Evolutionary conservation across 495 filamentous ascomycete species (phyloP).

Genomic region (Sabuloglossum arenarium): DNA sequence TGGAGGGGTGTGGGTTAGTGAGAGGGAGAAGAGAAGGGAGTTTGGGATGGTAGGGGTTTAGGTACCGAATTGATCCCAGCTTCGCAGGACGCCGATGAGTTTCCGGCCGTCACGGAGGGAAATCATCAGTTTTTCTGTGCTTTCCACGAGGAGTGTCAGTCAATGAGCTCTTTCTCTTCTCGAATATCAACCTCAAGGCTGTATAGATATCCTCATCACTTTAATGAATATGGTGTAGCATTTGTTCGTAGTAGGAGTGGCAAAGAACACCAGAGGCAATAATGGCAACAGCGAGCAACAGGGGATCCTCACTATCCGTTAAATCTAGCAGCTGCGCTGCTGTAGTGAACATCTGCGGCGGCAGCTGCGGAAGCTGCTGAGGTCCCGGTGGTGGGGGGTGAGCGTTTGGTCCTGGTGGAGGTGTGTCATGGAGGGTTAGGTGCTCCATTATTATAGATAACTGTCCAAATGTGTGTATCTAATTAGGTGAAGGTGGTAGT

Average conservation of each 20-base stretch:
- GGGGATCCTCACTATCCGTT: slow-evolving; percentile 66
- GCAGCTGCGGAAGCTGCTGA: slow-evolving; percentile 32
- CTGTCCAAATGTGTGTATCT: too few species aligned
- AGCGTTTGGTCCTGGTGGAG: background rate
- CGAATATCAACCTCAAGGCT: background rate
- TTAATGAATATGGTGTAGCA: too few species aligned
- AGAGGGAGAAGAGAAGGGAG: background rate
- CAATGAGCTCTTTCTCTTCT: background rate
- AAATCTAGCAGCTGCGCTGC: slow-evolving; percentile 86
- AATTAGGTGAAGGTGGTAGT: background rate
- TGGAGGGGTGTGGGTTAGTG: background rate
- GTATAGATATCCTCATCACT: too few species aligned
- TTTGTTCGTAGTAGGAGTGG: too few species aligned
- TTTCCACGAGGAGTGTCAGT: slow-evolving; percentile 3
- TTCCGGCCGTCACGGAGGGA: slow-evolving; percentile 83
- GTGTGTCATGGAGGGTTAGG: slow-evolving; percentile 1
- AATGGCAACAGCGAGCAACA: background rate
- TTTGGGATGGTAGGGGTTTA: too few species aligned
- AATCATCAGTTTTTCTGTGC: slow-evolving; percentile 74
- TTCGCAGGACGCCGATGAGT: slow-evolving; percentile 74
- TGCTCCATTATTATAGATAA: slow-evolving; percentile 2
- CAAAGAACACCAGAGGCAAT: too few species aligned
- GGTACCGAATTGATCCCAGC: slow-evolving; percentile 97
- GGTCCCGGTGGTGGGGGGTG: slow-evolving; percentile 9
- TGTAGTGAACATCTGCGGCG: slow-evolving; percentile 93